These are phyloP conservation scores for Gracilariopsis chorda DNA, from an alignment of 23 red algal genomes.

Conservation along the genomic window DNA sequence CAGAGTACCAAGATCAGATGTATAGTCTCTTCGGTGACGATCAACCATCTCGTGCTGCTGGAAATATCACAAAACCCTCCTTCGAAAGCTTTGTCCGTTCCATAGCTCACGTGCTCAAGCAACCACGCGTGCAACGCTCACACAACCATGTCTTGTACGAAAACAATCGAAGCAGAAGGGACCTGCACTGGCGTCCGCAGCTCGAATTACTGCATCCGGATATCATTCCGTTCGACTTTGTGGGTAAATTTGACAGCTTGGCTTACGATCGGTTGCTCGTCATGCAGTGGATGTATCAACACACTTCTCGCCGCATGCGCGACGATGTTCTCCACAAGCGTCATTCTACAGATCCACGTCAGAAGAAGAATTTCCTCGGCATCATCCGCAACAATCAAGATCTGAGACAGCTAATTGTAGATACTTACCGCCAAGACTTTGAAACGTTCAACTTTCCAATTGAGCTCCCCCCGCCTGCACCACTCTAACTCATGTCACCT, in stretches of 20 bases:
- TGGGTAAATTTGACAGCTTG: constrained; percentile 66
- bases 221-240: constrained; percentile 70
- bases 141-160: not conserved
- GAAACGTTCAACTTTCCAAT: constrained; percentile 23
- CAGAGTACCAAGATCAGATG: constrained; percentile 68
- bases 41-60: not conserved
- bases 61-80: constrained; percentile 23
- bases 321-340: not conserved
- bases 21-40: constrained; percentile 46
- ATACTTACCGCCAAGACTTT: constrained; percentile 51
- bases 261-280: constrained; percentile 34
- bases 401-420: not conserved
- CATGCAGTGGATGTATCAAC: constrained; percentile 58
- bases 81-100: constrained; percentile 26
- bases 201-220: constrained; percentile 60
- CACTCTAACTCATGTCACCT: too few relatives aligned
- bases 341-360: constrained; percentile 26
- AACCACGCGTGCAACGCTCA: not conserved
- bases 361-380: not conserved
- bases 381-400: not conserved
- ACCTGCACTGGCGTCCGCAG: constrained; percentile 80
- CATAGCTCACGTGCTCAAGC: not conserved
- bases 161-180: constrained; percentile 30
- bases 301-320: constrained; percentile 30
- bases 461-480: not conserved